Conservation (phyloP, 345 rosid genomes). For the Durio zibethinus region DNA sequence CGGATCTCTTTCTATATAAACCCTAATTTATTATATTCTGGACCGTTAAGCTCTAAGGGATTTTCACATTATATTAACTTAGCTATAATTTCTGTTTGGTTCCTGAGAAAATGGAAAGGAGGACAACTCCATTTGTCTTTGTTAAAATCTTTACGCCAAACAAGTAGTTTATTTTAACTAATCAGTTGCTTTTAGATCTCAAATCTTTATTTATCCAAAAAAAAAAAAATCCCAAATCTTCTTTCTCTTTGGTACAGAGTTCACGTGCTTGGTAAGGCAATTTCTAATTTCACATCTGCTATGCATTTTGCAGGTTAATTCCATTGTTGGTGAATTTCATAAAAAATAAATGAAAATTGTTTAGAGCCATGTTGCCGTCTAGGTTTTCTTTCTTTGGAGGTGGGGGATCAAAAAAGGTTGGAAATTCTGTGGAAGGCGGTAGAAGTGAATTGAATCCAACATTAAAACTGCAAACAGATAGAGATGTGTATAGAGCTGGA, state of each 20-base stretch:
- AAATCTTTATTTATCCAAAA: no score
- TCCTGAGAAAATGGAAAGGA: background rate
- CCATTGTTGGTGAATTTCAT: background rate
- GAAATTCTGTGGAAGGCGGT: slow-evolving; percentile 15
- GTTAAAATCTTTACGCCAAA: background rate
- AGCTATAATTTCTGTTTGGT: background rate
- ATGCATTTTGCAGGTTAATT: slow-evolving; percentile 1
- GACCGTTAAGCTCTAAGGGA: background rate
- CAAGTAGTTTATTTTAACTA: background rate
- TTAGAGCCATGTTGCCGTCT: slow-evolving; percentile 10
- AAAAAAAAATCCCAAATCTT: no score
- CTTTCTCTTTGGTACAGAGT: background rate
- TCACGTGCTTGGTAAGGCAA: background rate
- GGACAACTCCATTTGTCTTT: background rate
- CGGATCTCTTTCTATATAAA: background rate
- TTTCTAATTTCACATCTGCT: background rate
- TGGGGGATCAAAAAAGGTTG: slow-evolving; percentile 33
- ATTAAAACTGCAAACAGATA: slow-evolving; percentile 57
- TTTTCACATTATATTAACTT: background rate
- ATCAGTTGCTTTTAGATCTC: background rate
- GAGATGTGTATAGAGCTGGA: slow-evolving; percentile 85
- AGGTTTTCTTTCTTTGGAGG: slow-evolving; percentile 46
- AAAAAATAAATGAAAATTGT: background rate
- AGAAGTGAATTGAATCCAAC: slow-evolving; percentile 41
- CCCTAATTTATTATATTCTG: background rate